Percentiles rank a stretch among this genome's conserved stretches.
Conservation (phyloP, 495 filamentous ascomycete genomes). For the Penicillium goetzii region DNA sequence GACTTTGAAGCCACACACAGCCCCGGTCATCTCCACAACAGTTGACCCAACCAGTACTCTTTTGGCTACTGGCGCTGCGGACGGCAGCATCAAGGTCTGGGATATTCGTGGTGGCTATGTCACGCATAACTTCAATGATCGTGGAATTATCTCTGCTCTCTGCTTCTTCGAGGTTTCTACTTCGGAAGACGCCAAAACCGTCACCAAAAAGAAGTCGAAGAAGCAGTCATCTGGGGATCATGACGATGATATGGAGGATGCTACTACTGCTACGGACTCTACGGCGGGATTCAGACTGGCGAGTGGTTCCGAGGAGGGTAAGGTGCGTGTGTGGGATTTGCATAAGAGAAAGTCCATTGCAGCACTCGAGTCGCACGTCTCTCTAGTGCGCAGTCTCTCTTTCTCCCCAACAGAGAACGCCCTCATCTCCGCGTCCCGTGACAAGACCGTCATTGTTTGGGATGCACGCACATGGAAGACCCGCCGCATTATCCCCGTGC, state of each 20-base stretch:
- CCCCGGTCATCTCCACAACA: constrained; percentile 82
- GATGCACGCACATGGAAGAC: constrained; percentile 81
- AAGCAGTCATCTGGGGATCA: constrained; percentile 36
- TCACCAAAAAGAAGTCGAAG: constrained; percentile 47
- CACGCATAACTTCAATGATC: constrained; percentile 93
- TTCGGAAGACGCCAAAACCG: constrained; percentile 37
- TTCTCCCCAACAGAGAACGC: constrained; percentile 74
- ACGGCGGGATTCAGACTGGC: constrained; percentile 74
- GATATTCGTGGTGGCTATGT: constrained; percentile 89
- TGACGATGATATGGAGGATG: constrained; percentile 49
- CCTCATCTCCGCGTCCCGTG: constrained; percentile 85
- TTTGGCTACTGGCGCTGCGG: constrained; percentile 86
- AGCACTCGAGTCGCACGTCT: constrained; percentile 87
- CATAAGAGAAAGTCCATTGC: constrained; percentile 78
- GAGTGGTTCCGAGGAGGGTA: constrained; percentile 90
- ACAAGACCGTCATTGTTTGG: constrained; percentile 93
- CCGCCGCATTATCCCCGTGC: constrained; percentile 78
- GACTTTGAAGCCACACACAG: constrained; percentile 85
- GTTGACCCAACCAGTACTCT: constrained; percentile 87
- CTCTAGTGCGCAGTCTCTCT: constrained; percentile 82
- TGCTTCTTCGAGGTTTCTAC: constrained; percentile 79
- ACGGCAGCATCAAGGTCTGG: constrained; percentile 94
- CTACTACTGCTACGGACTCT: constrained; percentile 37
- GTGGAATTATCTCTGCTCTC: constrained; percentile 86
- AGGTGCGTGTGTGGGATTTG: constrained; percentile 88